Percentiles rank a stretch among this genome's conserved stretches.
phyloP scores from a whole-genome alignment of 805 yeast species.

The Metschnikowia reukaufii region DNA sequence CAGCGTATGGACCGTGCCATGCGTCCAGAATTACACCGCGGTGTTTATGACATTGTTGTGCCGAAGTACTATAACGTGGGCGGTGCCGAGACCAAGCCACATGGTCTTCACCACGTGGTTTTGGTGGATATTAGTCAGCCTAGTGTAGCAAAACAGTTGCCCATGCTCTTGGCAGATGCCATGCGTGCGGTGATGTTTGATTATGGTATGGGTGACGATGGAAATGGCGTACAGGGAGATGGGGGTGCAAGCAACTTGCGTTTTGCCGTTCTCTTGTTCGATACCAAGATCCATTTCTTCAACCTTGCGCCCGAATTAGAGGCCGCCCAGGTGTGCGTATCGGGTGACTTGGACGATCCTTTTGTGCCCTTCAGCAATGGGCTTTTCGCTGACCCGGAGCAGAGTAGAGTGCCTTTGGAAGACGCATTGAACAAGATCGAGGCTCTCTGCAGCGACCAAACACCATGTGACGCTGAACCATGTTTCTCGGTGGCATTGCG shows the following conservation, averaged over 20 bases:
- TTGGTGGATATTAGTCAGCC: conserved; percentile 67
- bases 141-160: conserved; percentile 58
- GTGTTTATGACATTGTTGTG: conserved; percentile 83
- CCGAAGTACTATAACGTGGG: conserved; percentile 67
- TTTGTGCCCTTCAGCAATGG: conserved; percentile 81
- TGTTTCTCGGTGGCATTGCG: conserved; percentile 78
- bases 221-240: conserved; percentile 16
- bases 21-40: conserved; percentile 76
- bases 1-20: conserved; percentile 60
- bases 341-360: conserved; percentile 72
- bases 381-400: conserved; percentile 75
- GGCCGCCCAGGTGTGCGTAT: conserved; percentile 56
- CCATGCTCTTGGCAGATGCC: conserved; percentile 66
- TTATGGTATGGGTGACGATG: conserved; percentile 19
- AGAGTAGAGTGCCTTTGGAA: conserved; percentile 62
- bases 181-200: conserved; percentile 56
- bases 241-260: not conserved
- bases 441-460: conserved; percentile 38
- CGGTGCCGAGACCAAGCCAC: conserved; percentile 29
- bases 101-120: conserved; percentile 66
- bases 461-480: conserved; percentile 53
- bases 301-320: conserved; percentile 59
- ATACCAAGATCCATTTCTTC: conserved; percentile 69
- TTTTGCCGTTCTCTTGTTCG: conserved; percentile 75
- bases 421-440: conserved; percentile 66